These are phyloP conservation scores for Pythium periplocum DNA, from an alignment of 352 stramenopile genomes.

Conservation along the genomic window DNA sequence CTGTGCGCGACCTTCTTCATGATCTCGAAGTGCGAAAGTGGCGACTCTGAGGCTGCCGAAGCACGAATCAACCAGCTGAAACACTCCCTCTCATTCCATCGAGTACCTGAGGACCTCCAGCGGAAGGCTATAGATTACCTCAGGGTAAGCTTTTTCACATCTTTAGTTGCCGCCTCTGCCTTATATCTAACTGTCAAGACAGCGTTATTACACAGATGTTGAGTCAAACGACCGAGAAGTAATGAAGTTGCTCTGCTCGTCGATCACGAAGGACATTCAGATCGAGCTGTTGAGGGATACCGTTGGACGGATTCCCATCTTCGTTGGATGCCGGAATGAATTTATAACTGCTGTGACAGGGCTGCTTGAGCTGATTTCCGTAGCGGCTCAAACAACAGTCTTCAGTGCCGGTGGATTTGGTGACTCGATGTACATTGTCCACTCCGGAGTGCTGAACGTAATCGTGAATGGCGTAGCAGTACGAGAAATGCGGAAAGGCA, in stretches of 20 bases:
- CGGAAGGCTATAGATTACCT: slow-evolving; percentile 64
- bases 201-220: slow-evolving; percentile 63
- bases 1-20: slow-evolving; percentile 76
- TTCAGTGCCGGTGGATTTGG: slow-evolving; percentile 52
- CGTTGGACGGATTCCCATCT: slow-evolving; percentile 47
- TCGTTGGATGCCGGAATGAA: slow-evolving; percentile 41
- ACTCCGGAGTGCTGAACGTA: slow-evolving; percentile 61
- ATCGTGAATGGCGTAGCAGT: slow-evolving; percentile 52
- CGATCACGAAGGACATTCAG: slow-evolving; percentile 72
- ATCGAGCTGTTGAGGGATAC: slow-evolving; percentile 55
- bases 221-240: slow-evolving; percentile 71
- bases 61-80: slow-evolving; percentile 70
- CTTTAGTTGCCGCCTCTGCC: neutral
- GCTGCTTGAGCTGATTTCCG: slow-evolving; percentile 51
- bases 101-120: slow-evolving; percentile 49
- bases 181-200: neutral
- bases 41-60: slow-evolving; percentile 46
- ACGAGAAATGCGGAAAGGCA: slow-evolving; percentile 62
- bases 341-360: slow-evolving; percentile 64
- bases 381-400: slow-evolving; percentile 49
- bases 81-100: slow-evolving; percentile 64
- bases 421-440: slow-evolving; percentile 75
- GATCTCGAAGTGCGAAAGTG: slow-evolving; percentile 73
- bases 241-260: slow-evolving; percentile 61
- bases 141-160: slow-evolving; percentile 17